Evolutionary conservation across 176 grass and related monocot genomes (phyloP), one percentile per base, ranked within the genome.

Genomic region (Secale cereale): DNA sequence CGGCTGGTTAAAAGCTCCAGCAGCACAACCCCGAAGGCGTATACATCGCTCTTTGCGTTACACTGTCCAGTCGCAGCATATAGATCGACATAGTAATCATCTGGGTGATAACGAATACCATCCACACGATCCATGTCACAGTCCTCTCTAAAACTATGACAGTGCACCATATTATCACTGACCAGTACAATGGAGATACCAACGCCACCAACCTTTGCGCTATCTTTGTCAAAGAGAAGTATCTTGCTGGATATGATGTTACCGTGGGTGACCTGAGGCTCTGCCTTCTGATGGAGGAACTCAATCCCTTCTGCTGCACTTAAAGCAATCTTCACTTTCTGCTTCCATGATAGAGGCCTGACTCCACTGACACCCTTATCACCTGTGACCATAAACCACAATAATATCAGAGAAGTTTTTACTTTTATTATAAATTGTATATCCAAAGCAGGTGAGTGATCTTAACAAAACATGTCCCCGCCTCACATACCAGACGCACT

Each of bases 161-260:
- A 50, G 0, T 15, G 5, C 16, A 0, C 1, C 15, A 50, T 52
- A 16, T 52, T 0, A 2, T 52, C 48, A 19, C 16, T 7, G 23
- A 84, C 15, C 67, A 86, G 85, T 19, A 52, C 16, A 52, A 88
- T 94, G 27, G 91, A 90, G 4, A 88, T 27, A 16, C 94, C 85
- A 32, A 90, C 90, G 57, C 88, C 85, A 2, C 78, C 89, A 7
- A 97, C 66, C 66, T 97, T 94, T 1, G 91, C 89, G 15, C 86
- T 65, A 0, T 94, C 79, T 1, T 85, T 37, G 10, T 92, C 89
- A 60, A 94, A 97, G 60, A 97, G 90, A 59, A 94, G 46, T 10
- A 97, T 92, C 50, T 97, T 97, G 79, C 92, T 94, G 13, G 92
- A 94, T 48, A 92, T 97, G 74, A 97, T 93, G 84, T 92, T 86